These are phyloP conservation scores for Cornus suecica DNA, from an alignment of 148 eudicot genomes.

Conservation along the genomic window DNA sequence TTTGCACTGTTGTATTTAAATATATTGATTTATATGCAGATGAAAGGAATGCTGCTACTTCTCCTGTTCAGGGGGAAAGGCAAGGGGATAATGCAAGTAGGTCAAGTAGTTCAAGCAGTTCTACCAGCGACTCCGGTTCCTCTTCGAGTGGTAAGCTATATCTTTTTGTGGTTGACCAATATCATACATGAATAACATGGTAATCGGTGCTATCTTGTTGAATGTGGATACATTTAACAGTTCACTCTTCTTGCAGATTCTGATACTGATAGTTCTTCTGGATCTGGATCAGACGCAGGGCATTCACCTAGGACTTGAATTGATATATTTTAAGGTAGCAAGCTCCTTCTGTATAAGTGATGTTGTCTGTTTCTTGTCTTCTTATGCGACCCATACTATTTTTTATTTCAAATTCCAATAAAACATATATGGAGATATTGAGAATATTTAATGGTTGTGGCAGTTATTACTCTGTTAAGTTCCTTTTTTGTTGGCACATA, in stretches of 20 bases:
- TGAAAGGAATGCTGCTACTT: slow-evolving; percentile 30
- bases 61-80: slow-evolving; percentile 50
- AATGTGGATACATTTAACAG: not conserved
- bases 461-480: not conserved
- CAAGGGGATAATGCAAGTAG: slow-evolving; percentile 47
- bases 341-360: not conserved
- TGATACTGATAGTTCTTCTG: slow-evolving; percentile 82
- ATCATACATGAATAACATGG: not conserved
- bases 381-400: not conserved
- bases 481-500: not conserved
- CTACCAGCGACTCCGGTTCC: slow-evolving; percentile 90
- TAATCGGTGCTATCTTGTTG: not conserved
- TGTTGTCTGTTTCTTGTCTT: not conserved
- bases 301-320: slow-evolving; percentile 40
- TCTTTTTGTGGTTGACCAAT: not conserved
- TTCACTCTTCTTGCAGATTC: slow-evolving; percentile 55
- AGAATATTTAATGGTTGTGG: not conserved
- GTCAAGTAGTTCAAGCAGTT: slow-evolving; percentile 92
- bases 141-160: slow-evolving; percentile 61
- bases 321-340: slow-evolving; percentile 29
- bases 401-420: not conserved
- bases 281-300: slow-evolving; percentile 58
- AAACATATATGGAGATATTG: no score
- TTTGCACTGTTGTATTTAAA: not conserved
- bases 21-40: slow-evolving; percentile 26